Conservation (phyloP, 2,329 filamentous ascomycete genomes). For the Aspergillus thermomutatus region DNA sequence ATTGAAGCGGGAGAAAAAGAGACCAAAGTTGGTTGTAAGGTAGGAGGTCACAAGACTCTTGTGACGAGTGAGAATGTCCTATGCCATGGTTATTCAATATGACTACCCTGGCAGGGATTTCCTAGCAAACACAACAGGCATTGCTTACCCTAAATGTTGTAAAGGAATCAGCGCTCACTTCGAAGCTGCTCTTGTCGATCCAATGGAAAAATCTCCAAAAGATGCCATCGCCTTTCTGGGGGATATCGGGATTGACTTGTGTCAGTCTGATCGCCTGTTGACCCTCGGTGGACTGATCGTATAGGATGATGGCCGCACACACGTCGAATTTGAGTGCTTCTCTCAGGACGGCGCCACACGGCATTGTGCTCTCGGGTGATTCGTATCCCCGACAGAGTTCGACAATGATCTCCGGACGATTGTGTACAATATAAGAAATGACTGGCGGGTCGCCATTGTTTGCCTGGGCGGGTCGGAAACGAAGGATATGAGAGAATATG, state of each 20-base stretch:
- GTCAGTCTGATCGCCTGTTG: constrained; percentile 73
- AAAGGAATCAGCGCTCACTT: constrained; percentile 95
- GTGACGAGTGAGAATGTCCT: constrained; percentile 93
- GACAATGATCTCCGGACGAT: constrained; percentile 80
- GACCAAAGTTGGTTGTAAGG: constrained; percentile 81
- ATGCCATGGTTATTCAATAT: constrained; percentile 10
- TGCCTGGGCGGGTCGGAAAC: constrained; percentile 70
- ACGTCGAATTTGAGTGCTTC: constrained; percentile 90
- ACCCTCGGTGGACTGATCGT: constrained; percentile 77
- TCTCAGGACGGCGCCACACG: constrained; percentile 82
- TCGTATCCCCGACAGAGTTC: constrained; percentile 88
- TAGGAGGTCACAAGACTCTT: constrained; percentile 88
- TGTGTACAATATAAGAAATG: constrained; percentile 82
- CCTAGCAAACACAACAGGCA: not conserved
- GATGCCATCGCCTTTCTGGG: constrained; percentile 75
- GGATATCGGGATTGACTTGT: constrained; percentile 71
- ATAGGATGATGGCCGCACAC: constrained; percentile 84
- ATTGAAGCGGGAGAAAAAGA: constrained; percentile 89
- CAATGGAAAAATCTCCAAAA: constrained; percentile 98
- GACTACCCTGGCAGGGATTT: not conserved
- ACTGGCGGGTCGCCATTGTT: constrained; percentile 75
- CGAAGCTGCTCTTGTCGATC: constrained; percentile 95
- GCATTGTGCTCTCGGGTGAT: constrained; percentile 83
- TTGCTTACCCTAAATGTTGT: constrained; percentile 82
- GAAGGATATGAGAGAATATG: constrained; percentile 92